Evolutionary conservation across 2,329 filamentous ascomycete genomes (phyloP).

Genomic region (Zymoseptoria passerinii): DNA sequence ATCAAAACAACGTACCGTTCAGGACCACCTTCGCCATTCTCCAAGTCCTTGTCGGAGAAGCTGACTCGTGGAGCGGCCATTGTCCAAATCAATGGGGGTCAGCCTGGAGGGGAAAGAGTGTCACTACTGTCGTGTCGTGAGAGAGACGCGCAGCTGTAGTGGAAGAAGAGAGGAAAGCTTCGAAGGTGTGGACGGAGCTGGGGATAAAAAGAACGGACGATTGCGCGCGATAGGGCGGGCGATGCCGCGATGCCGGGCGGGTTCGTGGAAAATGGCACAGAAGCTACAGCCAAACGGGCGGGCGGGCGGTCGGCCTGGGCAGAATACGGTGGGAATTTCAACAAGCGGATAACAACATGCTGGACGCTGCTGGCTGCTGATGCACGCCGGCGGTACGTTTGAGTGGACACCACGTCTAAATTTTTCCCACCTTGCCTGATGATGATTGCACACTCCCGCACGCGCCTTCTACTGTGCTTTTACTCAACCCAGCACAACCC

Average conservation of each 20-base stretch:
- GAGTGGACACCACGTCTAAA: neutral
- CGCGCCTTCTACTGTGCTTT: neutral
- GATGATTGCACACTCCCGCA: neutral
- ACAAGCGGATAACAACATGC: neutral
- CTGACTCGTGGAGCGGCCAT: constrained; percentile 34
- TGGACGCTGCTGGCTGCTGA: neutral
- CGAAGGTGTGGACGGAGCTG: constrained; percentile 7
- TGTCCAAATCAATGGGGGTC: constrained; percentile 27
- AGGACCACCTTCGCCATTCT: constrained; percentile 27
- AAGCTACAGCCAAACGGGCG: neutral
- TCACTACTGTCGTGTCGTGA: constrained; percentile 1
- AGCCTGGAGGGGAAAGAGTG: constrained; percentile 14
- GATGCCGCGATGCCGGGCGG: constrained; percentile 16
- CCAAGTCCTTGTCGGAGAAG: constrained; percentile 34
- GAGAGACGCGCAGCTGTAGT: constrained; percentile 6
- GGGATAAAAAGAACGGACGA: constrained; percentile 8
- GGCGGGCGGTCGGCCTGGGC: neutral
- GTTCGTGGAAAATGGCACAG: constrained; percentile 6
- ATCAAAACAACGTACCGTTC: constrained; percentile 10
- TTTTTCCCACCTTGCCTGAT: neutral
- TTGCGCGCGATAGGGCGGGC: constrained; percentile 9
- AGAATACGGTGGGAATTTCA: neutral
- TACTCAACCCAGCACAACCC: neutral
- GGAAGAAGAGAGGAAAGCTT: constrained; percentile 10
- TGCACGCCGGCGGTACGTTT: neutral